Conservation (phyloP, 2,329 filamentous ascomycete genomes). For the Aspergillus candidus region DNA sequence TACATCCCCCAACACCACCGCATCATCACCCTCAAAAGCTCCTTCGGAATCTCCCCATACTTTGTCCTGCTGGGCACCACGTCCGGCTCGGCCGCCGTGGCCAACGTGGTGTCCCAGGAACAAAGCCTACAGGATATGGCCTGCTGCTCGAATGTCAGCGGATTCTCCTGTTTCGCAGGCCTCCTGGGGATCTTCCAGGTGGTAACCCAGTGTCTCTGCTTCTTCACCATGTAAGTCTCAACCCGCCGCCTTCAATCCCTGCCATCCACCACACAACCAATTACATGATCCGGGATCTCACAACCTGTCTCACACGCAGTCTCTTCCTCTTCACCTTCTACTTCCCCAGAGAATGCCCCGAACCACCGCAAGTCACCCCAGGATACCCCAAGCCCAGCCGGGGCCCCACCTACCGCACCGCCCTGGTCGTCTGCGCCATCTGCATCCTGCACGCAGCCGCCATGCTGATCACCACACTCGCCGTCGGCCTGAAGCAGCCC, state of each 20-base stretch:
- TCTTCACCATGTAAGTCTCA: slow-evolving; percentile 72
- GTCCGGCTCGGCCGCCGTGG: slow-evolving; percentile 79
- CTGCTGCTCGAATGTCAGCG: slow-evolving; percentile 77
- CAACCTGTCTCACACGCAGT: slow-evolving; percentile 43
- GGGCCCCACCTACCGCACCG: slow-evolving; percentile 68
- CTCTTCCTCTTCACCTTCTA: slow-evolving; percentile 91
- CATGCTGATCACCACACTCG: slow-evolving; percentile 57
- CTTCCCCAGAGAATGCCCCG: slow-evolving; percentile 58
- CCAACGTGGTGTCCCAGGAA: slow-evolving; percentile 86
- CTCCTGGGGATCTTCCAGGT: slow-evolving; percentile 86
- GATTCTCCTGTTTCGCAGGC: slow-evolving; percentile 77
- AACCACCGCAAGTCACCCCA: slow-evolving; percentile 45
- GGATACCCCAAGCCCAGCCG: slow-evolving; percentile 27
- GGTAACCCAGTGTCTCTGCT: slow-evolving; percentile 85
- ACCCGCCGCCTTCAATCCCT: neutral
- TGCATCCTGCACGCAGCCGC: slow-evolving; percentile 72
- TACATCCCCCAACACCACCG: slow-evolving; percentile 93
- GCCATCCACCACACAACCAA: neutral
- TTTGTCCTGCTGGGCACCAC: slow-evolving; percentile 93
- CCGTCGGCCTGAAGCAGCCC: slow-evolving; percentile 60
- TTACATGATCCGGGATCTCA: too few species aligned
- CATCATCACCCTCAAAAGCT: slow-evolving; percentile 77
- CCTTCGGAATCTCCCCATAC: slow-evolving; percentile 91
- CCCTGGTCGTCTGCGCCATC: slow-evolving; percentile 64
- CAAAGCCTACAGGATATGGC: slow-evolving; percentile 73